Base-by-base conservation (phyloP, 1,139 yeast genomes). In the Hemisphaericaspora xylofermentans region DNA sequence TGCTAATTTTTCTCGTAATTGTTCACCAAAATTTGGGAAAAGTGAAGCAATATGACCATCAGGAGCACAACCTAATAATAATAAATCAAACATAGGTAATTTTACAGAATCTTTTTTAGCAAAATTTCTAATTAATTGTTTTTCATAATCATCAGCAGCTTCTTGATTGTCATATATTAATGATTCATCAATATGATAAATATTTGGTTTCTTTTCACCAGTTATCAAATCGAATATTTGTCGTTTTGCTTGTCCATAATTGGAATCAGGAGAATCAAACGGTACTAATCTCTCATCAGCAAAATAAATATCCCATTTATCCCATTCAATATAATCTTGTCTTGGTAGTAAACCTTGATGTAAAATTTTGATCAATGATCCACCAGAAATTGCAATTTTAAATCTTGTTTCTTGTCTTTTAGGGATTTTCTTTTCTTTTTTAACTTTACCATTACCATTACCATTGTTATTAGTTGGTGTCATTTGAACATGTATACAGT, bases 231-330 rank as follows among this genome's bases (percentile, higher is more conserved):
- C 96, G 49, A 93, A 82, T 34, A 93, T 76, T 50, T 86, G 83
- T 40, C 91, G 68, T 61, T 89, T 88, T 41, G 95, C 93, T 49
- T 80, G 81, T 17, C 98, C 98, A 57, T 84, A 93, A 63, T 93
- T 93, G 40, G 95, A 85, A 58, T 89, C 95, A 3, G 79, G 76
- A 35, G 87, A 82, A 42, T 78, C 84, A 55, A 89, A 87, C 37
- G 96, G 95, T 36, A 93, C 98, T 48, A 93, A 71, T 62, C 98
- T 80, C 68, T 93, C 98, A 64, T 93, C 98, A 16, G 97, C 96
- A 69, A 93, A 91, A 64, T 88, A 93, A 43, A 93, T 80, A 58
- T 93, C 96, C 98, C 98, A 93, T 59, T 83, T 85, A 42, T 80
- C 84, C 98, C 98, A 93, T 51, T 82, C 83, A 32, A 93, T 82